A percentile compares a stretch with the other conserved stretches of the same genome.
phyloP scores from a whole-genome alignment of 371 early-diverging fungal species.

The Circinella minor region DNA sequence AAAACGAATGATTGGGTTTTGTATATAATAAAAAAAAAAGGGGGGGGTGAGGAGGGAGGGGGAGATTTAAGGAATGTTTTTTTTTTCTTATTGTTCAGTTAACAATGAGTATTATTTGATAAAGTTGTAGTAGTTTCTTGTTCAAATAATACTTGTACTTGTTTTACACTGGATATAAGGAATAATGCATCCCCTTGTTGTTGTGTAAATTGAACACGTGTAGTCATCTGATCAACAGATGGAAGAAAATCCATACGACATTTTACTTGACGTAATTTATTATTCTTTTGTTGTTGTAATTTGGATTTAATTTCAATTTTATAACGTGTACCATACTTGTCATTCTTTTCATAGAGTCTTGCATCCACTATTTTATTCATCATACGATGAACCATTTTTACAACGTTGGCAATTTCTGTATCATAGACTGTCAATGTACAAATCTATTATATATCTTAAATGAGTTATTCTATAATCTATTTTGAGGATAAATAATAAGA shows the following conservation, averaged over 20 bases:
- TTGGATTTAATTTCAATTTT: constrained; percentile 47
- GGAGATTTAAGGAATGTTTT: not conserved
- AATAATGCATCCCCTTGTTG: constrained; percentile 40
- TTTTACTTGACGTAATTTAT: constrained; percentile 46
- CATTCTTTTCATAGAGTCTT: constrained; percentile 46
- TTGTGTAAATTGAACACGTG: constrained; percentile 45
- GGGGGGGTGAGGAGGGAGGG: not conserved
- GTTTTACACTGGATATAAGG: constrained; percentile 18
- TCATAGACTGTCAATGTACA: constrained; percentile 42
- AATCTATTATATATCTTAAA: constrained; percentile 13
- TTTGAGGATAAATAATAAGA: not conserved
- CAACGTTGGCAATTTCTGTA: constrained; percentile 29
- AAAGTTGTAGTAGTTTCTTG: constrained; percentile 13
- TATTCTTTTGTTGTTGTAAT: constrained; percentile 21
- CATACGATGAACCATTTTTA: constrained; percentile 33
- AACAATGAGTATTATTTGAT: not conserved
- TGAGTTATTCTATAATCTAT: too few species aligned
- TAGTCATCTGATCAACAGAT: constrained; percentile 25
- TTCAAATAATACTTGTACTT: constrained; percentile 17
- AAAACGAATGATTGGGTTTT: constrained; percentile 1
- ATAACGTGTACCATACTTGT: constrained; percentile 42
- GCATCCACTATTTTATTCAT: constrained; percentile 42
- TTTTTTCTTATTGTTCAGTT: constrained; percentile 10
- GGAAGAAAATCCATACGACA: constrained; percentile 49
- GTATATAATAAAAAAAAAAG: not conserved